phyloP scores from a whole-genome alignment of 208 protist species.

The Angomonas desouzai region DNA sequence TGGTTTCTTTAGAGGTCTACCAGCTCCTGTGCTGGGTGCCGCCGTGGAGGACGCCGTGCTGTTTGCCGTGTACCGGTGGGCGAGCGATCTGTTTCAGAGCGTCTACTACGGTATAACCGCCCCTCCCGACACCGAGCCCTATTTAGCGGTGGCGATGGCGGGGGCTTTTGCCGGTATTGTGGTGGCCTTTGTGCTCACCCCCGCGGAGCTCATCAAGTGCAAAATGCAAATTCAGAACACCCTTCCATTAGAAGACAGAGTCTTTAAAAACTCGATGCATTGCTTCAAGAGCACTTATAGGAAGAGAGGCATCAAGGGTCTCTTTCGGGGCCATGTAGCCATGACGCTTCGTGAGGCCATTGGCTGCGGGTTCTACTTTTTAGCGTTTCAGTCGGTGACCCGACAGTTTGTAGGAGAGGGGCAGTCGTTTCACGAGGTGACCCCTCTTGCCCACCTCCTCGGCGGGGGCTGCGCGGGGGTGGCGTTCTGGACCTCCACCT shows the following conservation, averaged over 20 bases:
- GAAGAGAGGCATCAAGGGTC: slow-evolving; percentile 55
- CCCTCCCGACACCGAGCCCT: slow-evolving; percentile 64
- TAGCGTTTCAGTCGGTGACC: slow-evolving; percentile 78
- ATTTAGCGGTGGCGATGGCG: slow-evolving; percentile 47
- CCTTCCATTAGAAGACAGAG: slow-evolving; percentile 50
- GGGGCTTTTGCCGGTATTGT: slow-evolving; percentile 68
- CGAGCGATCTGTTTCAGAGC: slow-evolving; percentile 49
- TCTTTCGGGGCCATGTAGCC: slow-evolving; percentile 85
- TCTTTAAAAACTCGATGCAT: slow-evolving; percentile 80
- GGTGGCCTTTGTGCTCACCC: slow-evolving; percentile 82
- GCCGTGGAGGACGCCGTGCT: slow-evolving; percentile 81
- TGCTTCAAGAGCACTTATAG: slow-evolving; percentile 66
- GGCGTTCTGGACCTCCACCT: slow-evolving; percentile 88
- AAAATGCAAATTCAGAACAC: slow-evolving; percentile 92
- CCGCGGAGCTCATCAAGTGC: slow-evolving; percentile 90
- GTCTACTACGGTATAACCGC: slow-evolving; percentile 37
- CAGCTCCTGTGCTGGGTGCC: slow-evolving; percentile 77
- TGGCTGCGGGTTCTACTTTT: slow-evolving; percentile 84
- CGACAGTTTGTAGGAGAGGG: slow-evolving; percentile 57
- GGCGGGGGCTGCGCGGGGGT: slow-evolving; percentile 85
- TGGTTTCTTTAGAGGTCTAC: slow-evolving; percentile 88
- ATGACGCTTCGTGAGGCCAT: slow-evolving; percentile 86
- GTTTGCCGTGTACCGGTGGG: slow-evolving; percentile 69
- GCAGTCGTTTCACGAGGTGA: slow-evolving; percentile 67
- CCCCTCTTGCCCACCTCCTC: slow-evolving; percentile 71